Evolutionary conservation across 192 early-diverging fungal genomes (phyloP).

Genomic region (Haplosporangium gracile): DNA sequence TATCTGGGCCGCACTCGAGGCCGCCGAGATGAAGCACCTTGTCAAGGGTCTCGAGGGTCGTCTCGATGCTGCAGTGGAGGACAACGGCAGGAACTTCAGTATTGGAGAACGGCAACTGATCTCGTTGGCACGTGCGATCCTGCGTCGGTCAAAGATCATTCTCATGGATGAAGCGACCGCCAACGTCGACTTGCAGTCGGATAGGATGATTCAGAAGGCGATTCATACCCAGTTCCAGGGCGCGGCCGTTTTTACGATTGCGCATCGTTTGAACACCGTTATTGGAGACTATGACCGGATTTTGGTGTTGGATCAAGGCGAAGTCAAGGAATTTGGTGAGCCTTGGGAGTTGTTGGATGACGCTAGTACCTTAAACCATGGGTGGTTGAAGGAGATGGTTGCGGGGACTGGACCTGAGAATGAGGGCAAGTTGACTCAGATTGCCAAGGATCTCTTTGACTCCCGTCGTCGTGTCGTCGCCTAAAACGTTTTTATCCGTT

Average conservation of each 20-base stretch:
- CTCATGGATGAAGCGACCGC: slow-evolving; percentile 64
- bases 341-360: slow-evolving; percentile 35
- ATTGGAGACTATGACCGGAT: slow-evolving; percentile 61
- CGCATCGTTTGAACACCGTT: slow-evolving; percentile 67
- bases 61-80: slow-evolving; percentile 77
- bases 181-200: slow-evolving; percentile 40
- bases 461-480: background rate
- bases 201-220: slow-evolving; percentile 53
- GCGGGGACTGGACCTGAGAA: slow-evolving; percentile 32
- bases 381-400: slow-evolving; percentile 32
- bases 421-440: slow-evolving; percentile 7
- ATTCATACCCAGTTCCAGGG: slow-evolving; percentile 33
- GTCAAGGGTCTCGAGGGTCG: slow-evolving; percentile 71
- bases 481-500: background rate
- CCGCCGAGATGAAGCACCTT: slow-evolving; percentile 72
- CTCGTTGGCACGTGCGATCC: slow-evolving; percentile 75
- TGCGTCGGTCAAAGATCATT: slow-evolving; percentile 77
- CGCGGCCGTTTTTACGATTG: slow-evolving; percentile 70
- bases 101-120: slow-evolving; percentile 82
- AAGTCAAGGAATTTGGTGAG: slow-evolving; percentile 40
- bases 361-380: background rate
- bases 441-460: slow-evolving; percentile 17
- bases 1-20: slow-evolving; percentile 79
- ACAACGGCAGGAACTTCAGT: slow-evolving; percentile 88
- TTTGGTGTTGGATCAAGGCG: slow-evolving; percentile 64